Base-by-base conservation (phyloP, 2,329 filamentous ascomycete genomes). In the Intubia oerlemansii region DNA sequence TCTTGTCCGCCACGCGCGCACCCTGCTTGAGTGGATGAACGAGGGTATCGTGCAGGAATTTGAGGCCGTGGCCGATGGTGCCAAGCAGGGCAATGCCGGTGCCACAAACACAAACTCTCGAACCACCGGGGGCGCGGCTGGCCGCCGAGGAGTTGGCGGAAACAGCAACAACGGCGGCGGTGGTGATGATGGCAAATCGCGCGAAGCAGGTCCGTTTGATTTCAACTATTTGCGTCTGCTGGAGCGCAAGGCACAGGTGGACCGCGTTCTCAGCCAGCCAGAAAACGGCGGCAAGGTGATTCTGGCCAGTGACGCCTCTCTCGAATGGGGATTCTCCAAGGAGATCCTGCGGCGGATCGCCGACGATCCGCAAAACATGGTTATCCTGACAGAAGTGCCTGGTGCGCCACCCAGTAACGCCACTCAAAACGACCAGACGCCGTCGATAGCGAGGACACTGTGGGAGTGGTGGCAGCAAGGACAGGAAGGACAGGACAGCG, bases 1-100 rank as follows among this genome's bases (percentile, higher is more conserved):
- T 36, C 91, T 84, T 0, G 78, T 95, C 61, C 66, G 81, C 29
- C 80, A 93, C 39, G 79, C 85, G 16, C 66, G 84, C 39, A 93
- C 85, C 47, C 91, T 98, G 79, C 58, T 98, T 18, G 88, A 98
- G 45, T 98, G 88, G 88, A 95, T 98, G 84, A 84, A 95, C 44
- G 84, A 93, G 43, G 75, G 72, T 33, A 90, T 98, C 34, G 76
- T 91, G 24, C 72, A 82, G 31, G 85, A 95, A 42, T 90, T 92
- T 36, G 84, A 92, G 46, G 70, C 74, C 10, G 59, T 71, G 27
- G 64, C 61, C 2, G 64, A 67, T 21, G 34, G 36, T 56, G 51
- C 4, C 7, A 52, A 49, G 33, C 54, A 59, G 36, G 44, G 52
- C 4, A 58, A 53, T 34, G 50, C 55, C 7, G 52, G 60, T 39